These are phyloP conservation scores for Candida buenavistaensis DNA, from an alignment of 1,139 yeast species.

Conservation along the genomic window DNA sequence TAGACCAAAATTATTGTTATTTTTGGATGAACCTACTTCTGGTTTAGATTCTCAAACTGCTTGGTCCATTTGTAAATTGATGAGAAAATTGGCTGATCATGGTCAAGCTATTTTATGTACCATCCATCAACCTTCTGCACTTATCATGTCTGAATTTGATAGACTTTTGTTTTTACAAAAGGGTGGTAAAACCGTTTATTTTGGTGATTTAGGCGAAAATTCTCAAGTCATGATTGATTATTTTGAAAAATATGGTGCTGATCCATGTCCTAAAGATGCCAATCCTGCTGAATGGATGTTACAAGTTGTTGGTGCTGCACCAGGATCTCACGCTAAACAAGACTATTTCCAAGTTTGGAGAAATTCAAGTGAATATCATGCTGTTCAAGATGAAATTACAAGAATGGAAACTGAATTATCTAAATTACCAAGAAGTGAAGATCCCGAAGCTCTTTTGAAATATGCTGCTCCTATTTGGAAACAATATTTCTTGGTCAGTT, in stretches of 20 bases:
- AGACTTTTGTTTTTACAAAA: slow-evolving; percentile 36
- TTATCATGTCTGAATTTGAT: slow-evolving; percentile 34
- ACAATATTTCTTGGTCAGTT: slow-evolving; percentile 26
- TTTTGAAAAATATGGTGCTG: slow-evolving; percentile 54
- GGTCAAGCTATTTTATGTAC: slow-evolving; percentile 45
- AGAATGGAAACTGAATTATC: slow-evolving; percentile 32
- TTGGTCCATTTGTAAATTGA: slow-evolving; percentile 42
- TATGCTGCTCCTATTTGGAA: slow-evolving; percentile 29
- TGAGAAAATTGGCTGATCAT: slow-evolving; percentile 40
- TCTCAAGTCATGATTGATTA: slow-evolving; percentile 50
- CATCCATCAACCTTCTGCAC: slow-evolving; percentile 42
- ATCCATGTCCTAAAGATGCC: slow-evolving; percentile 41
- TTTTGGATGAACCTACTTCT: slow-evolving; percentile 40
- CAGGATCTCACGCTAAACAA: slow-evolving; percentile 35
- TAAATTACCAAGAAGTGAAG: slow-evolving; percentile 24
- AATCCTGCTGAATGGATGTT: slow-evolving; percentile 62
- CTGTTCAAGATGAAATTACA: slow-evolving; percentile 25
- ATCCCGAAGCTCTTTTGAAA: slow-evolving; percentile 21
- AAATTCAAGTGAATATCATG: slow-evolving; percentile 27
- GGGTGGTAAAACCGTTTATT: slow-evolving; percentile 62
- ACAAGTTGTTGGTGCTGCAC: slow-evolving; percentile 50
- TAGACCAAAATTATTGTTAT: slow-evolving; percentile 34
- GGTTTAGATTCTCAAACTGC: slow-evolving; percentile 45
- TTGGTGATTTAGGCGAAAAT: slow-evolving; percentile 61
- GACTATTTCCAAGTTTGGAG: slow-evolving; percentile 37